Evolutionary conservation across 306 rosid species (phyloP), one percentile per base, ranked within the genome.

Genomic region (Cotoneaster glaucophyllus): DNA sequence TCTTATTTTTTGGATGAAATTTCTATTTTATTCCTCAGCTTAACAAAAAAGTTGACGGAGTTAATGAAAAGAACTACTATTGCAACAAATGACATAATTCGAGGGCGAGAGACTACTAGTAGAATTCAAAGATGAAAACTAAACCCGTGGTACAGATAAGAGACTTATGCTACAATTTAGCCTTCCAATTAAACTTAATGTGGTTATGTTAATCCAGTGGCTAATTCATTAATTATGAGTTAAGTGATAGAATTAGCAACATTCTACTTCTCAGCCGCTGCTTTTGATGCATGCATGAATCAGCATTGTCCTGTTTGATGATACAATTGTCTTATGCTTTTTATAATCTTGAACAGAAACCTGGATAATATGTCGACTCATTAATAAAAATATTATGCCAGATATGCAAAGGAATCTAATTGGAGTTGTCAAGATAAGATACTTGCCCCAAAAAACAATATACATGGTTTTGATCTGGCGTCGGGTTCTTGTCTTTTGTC

Each of bases 341-440:
- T 15, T 24, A 59, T 59, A 10, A 24, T 58, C 56, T 34, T 34
- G 45, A 73, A 25, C 44, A 54, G 71, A 76, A 73, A 54, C 75
- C 75, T 74, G 59, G 85, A 79, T 77, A 78, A 82, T 74, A 74
- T 75, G 58, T 21, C 53, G 52, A 69, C 67, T 24, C 19, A 17
- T 19, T 1, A 26, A 34, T 79, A 66, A 53, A 78, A 58, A 59
- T 71, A 17, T 76, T 6, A 74, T 53, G 80, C 83, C 65, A 59
- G 69, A 70, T 78, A 67, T 65, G 84, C 81, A 39, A 39, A 21
- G 41, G 65, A 31, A 70, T 73, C 62, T 45, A 75, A 31, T 76
- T 78, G 77, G 77, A 68, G 82, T 45, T 62, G 78, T 63, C 71
- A 82, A 74, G 87, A 88, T 81, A 84, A 80, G 88, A 78, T 82